Conservation (phyloP, 345 rosid species). For the Carallia pectinifolia region DNA sequence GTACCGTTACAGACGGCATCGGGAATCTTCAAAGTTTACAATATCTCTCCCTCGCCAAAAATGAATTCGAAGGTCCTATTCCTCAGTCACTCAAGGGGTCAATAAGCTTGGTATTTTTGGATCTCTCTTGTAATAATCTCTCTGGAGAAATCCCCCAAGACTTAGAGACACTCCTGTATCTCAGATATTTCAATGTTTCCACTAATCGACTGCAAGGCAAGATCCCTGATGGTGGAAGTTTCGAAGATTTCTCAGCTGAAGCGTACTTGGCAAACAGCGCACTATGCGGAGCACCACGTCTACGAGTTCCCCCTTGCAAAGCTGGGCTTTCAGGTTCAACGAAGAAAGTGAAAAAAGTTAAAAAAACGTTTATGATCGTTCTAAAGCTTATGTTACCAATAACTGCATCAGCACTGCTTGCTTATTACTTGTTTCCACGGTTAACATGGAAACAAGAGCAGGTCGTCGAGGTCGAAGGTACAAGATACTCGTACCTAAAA, state of each 20-base stretch:
- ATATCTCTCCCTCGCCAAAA: not conserved
- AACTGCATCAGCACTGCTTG: no score
- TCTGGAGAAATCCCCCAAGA: not conserved
- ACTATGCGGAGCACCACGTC: no score
- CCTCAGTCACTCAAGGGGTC: not conserved
- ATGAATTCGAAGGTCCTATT: not conserved
- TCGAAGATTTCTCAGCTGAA: no score
- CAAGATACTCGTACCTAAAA: not conserved
- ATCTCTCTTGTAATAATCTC: not conserved
- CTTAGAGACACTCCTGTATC: not conserved
- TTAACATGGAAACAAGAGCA: not conserved
- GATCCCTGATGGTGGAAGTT: not conserved
- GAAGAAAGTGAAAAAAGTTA: no score
- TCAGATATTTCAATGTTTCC: not conserved
- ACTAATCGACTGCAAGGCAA: not conserved
- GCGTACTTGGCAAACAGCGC: no score
- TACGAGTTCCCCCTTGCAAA: no score
- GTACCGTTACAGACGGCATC: not conserved
- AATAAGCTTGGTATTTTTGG: rapidly evolving
- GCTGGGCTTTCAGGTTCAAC: no score
- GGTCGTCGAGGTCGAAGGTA: not conserved
- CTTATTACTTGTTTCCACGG: not conserved
- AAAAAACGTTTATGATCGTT: no score
- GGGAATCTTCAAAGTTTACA: not conserved
- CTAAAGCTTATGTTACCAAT: no score